These are phyloP conservation scores for Candida morakotiae DNA, from an alignment of 805 yeast species.

Conservation along the genomic window DNA sequence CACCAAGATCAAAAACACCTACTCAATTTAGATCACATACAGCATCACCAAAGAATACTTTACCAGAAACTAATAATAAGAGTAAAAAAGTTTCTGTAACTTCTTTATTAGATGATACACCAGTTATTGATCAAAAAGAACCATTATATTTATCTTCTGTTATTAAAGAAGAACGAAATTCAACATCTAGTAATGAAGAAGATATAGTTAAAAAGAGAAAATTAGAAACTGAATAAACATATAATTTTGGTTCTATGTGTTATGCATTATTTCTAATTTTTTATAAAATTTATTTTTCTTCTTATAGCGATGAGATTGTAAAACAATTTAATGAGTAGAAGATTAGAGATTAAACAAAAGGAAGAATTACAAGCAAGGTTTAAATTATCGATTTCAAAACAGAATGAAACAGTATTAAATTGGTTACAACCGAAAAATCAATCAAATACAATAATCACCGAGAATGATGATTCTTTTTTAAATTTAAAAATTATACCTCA, in stretches of 20 bases:
- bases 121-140: constrained; percentile 5
- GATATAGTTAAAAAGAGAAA: constrained; percentile 7
- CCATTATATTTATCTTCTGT: constrained; percentile 4
- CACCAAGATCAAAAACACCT: constrained; percentile 3
- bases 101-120: constrained; percentile 18
- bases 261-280: not conserved
- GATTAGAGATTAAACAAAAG: constrained; percentile 43
- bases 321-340: constrained; percentile 14
- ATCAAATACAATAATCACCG: constrained; percentile 1
- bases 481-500: constrained; percentile 32
- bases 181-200: constrained; percentile 3
- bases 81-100: constrained; percentile 19
- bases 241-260: too few species aligned
- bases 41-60: too few species aligned
- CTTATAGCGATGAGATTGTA: constrained; percentile 1
- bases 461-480: constrained; percentile 18
- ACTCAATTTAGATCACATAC: constrained; percentile 12
- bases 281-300: too few species aligned
- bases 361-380: constrained; percentile 45
- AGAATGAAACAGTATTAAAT: constrained; percentile 29
- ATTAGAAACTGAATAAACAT: not conserved
- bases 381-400: constrained; percentile 38
- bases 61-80: not conserved
- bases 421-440: constrained; percentile 29
- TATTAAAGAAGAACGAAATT: constrained; percentile 5